Evolutionary conservation across 768 basidiomycete species (phyloP).

Genomic region (Tulasnella sp.): DNA sequence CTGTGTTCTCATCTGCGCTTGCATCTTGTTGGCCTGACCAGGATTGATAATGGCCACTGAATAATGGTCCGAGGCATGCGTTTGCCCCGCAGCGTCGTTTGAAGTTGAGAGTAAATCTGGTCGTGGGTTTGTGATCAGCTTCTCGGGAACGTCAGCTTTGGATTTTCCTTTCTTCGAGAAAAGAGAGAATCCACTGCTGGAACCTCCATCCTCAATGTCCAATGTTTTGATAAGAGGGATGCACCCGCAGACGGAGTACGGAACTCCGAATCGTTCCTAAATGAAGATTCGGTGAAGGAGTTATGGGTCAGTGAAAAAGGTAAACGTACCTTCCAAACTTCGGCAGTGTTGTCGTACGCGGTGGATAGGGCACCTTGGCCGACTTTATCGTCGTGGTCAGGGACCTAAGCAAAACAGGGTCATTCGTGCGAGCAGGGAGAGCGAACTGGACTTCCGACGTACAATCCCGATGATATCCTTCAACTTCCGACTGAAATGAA

Average conservation of each 20-base stretch:
- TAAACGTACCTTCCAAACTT: conserved; percentile 51
- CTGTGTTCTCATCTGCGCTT: neutral
- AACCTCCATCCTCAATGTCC: neutral
- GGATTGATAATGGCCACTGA: conserved; percentile 33
- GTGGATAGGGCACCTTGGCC: conserved; percentile 52
- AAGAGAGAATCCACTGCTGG: neutral
- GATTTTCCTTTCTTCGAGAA: conserved; percentile 28
- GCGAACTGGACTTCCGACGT: neutral
- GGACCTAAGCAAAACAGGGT: conserved; percentile 3
- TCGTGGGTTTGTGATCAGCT: conserved; percentile 31
- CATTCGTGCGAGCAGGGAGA: neutral
- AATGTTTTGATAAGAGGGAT: conserved; percentile 42
- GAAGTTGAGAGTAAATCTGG: conserved; percentile 34
- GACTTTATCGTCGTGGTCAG: conserved; percentile 55
- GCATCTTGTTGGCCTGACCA: neutral
- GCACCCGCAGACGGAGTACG: conserved; percentile 66
- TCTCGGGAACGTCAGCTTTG: neutral
- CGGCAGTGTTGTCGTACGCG: conserved; percentile 56
- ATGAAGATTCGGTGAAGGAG: neutral
- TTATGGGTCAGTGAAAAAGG: neutral
- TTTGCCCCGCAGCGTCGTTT: conserved; percentile 35
- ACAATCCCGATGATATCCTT: neutral
- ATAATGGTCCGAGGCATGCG: conserved; percentile 38
- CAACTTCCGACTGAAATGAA: neutral
- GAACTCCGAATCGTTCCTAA: conserved; percentile 53